Conservation (phyloP, 2,329 filamentous ascomycete genomes). For the Cercospora berteroae region DNA sequence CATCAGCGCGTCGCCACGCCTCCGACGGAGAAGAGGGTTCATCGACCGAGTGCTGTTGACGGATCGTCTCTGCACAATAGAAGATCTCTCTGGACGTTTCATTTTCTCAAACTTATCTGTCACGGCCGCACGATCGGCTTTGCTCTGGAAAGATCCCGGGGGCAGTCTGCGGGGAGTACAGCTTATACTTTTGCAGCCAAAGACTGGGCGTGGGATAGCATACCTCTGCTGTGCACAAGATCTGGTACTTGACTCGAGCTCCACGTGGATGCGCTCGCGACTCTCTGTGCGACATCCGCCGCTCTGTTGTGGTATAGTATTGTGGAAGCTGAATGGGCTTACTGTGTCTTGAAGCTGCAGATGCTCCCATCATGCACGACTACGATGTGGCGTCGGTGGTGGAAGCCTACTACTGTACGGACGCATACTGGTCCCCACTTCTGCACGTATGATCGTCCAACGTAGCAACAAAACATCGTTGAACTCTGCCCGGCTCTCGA, state of each 20-base stretch:
- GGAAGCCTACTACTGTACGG: background rate
- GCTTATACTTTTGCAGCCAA: background rate
- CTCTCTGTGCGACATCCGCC: background rate
- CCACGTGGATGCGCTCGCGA: background rate
- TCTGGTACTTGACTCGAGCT: background rate
- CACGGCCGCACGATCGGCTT: background rate
- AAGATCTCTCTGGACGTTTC: background rate
- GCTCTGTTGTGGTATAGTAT: background rate
- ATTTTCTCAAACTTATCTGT: background rate
- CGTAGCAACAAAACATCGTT: background rate
- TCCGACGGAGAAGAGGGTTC: background rate
- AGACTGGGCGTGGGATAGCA: background rate
- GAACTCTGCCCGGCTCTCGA: background rate
- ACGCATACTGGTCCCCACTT: background rate
- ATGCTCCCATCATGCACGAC: background rate
- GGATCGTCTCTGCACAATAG: background rate
- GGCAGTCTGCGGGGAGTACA: background rate
- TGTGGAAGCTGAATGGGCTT: background rate
- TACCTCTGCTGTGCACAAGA: background rate
- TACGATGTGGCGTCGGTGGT: background rate
- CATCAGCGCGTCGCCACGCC: background rate
- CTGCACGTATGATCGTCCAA: background rate
- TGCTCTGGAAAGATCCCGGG: background rate
- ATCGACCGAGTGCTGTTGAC: background rate
- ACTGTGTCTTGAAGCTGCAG: background rate